Percentiles rank a stretch among this genome's conserved stretches.
phyloP scores from a whole-genome alignment of 2,329 filamentous ascomycete species.

The Botrytis cinerea region DNA sequence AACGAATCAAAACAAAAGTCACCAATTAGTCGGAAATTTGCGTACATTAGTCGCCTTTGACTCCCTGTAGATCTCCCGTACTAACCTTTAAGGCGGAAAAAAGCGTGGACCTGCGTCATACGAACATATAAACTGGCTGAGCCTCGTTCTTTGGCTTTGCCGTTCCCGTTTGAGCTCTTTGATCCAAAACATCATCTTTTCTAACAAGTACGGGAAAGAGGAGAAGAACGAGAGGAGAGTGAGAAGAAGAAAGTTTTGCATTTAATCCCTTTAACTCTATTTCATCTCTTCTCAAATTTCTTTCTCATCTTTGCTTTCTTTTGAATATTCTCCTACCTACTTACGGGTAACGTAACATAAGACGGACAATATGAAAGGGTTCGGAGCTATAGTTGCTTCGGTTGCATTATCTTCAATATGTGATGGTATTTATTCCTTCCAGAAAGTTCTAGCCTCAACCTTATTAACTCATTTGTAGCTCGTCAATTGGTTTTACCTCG shows the following conservation, averaged over 20 bases:
- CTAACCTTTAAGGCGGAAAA: background rate
- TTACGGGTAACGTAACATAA: background rate
- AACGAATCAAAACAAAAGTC: background rate
- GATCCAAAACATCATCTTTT: conserved; percentile 4
- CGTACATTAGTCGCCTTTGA: background rate
- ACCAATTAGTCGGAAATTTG: conserved; percentile 6
- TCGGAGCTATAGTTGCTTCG: conserved; percentile 9
- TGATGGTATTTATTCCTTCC: background rate
- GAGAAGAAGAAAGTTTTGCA: background rate
- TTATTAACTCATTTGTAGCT: conserved; percentile 42
- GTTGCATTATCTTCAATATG: conserved; percentile 19
- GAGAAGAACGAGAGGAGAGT: background rate
- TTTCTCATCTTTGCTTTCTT: background rate
- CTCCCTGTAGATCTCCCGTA: conserved; percentile 21
- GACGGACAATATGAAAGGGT: conserved; percentile 18
- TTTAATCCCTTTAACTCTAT: background rate
- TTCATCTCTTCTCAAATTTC: background rate
- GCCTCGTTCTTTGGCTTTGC: background rate
- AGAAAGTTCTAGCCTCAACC: background rate
- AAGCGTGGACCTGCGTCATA: conserved; percentile 14
- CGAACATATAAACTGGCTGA: conserved; percentile 5
- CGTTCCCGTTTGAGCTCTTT: background rate
- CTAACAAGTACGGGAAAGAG: background rate
- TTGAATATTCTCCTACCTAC: background rate
- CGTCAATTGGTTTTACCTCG: conserved; percentile 26